A percentile compares a stretch with the other conserved stretches of the same genome.
Evolutionary conservation across 2,329 filamentous ascomycete genomes (phyloP).

Genomic region (Aspergillus luchuensis): DNA sequence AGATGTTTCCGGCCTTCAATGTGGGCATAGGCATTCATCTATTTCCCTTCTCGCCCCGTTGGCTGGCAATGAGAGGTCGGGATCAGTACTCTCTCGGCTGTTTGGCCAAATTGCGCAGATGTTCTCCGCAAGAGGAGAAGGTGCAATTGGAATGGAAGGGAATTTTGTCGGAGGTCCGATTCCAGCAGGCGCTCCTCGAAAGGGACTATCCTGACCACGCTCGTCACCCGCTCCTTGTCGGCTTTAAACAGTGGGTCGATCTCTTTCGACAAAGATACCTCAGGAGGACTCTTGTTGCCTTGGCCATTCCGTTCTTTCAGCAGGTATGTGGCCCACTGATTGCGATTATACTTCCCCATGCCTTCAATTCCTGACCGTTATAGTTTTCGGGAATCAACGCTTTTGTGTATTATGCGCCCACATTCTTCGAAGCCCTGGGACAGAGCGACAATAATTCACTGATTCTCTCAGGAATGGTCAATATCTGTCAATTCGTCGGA

Average conservation of each 20-base stretch:
- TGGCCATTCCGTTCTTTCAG: constrained; percentile 49
- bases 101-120: constrained; percentile 49
- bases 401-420: constrained; percentile 53
- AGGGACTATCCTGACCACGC: neutral
- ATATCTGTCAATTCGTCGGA: constrained; percentile 38
- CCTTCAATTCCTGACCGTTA: neutral
- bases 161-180: constrained; percentile 54
- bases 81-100: constrained; percentile 49
- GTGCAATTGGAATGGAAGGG: constrained; percentile 52
- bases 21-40: constrained; percentile 37
- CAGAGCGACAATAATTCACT: constrained; percentile 33
- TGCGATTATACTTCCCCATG: neutral
- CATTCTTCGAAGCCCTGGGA: constrained; percentile 47
- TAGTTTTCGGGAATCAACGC: constrained; percentile 49
- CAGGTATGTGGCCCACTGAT: constrained; percentile 12
- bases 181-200: constrained; percentile 37
- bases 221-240: neutral
- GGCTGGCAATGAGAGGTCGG: constrained; percentile 48
- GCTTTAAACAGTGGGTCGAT: neutral
- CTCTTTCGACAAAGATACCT: neutral
- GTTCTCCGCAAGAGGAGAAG: constrained; percentile 49
- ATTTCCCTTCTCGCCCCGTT: constrained; percentile 57
- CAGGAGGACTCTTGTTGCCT: constrained; percentile 31
- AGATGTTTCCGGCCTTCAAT: constrained; percentile 43
- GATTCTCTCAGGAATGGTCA: constrained; percentile 39